These are phyloP conservation scores for Hypholoma sublateritium DNA, from an alignment of 768 basidiomycete genomes.

Conservation along the genomic window DNA sequence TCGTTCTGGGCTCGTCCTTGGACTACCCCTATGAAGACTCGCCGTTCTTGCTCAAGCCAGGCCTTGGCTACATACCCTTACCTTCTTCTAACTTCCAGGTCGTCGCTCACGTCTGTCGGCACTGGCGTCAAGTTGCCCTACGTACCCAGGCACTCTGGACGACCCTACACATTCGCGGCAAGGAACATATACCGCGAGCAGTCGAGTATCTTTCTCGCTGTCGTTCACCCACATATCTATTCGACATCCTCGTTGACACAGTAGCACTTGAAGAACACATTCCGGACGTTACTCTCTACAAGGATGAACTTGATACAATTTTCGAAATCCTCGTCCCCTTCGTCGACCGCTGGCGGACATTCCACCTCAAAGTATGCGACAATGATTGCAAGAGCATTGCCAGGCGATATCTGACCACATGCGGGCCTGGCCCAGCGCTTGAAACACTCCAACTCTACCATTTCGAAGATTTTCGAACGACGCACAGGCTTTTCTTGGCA, in stretches of 20 bases:
- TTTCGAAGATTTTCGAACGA: conserved; percentile 54
- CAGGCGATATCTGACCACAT: conserved; percentile 46
- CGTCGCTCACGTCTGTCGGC: conserved; percentile 52
- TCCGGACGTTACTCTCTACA: conserved; percentile 51
- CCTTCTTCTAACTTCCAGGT: conserved; percentile 51
- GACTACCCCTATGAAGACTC: conserved; percentile 44
- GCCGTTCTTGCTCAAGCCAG: conserved; percentile 51
- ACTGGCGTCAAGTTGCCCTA: conserved; percentile 58
- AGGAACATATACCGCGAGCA: conserved; percentile 49
- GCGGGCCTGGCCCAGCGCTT: conserved; percentile 54
- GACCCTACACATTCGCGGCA: conserved; percentile 52
- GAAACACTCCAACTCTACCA: conserved; percentile 65
- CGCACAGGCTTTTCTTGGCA: conserved; percentile 51
- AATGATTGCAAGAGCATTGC: conserved; percentile 57
- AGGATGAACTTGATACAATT: conserved; percentile 45
- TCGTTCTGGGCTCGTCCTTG: conserved; percentile 48
- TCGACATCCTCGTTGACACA: conserved; percentile 61
- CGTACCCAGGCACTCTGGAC: conserved; percentile 54
- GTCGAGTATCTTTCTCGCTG: conserved; percentile 41
- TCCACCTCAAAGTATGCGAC: conserved; percentile 60
- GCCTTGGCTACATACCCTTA: conserved; percentile 38
- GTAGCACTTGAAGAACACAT: conserved; percentile 48
- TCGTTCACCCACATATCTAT: conserved; percentile 24
- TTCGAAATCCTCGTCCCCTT: conserved; percentile 45
- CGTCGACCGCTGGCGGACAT: conserved; percentile 55